Evolutionary conservation across 2,329 filamentous ascomycete species (phyloP).

Genomic region (Neonectria coccinea): DNA sequence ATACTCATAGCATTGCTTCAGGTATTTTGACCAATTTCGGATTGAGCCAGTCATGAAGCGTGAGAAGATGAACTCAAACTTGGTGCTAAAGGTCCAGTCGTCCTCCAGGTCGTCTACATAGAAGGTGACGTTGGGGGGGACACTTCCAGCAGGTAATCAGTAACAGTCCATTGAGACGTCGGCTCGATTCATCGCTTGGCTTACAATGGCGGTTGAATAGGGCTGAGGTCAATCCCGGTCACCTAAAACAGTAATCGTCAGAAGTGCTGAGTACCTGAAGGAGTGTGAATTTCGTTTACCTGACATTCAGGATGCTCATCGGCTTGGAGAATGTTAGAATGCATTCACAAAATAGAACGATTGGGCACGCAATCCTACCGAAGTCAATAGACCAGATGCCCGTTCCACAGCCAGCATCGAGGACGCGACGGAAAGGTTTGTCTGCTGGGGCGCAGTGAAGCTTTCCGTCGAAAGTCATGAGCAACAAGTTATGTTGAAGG

Average conservation of each 20-base stretch:
- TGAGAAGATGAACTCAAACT: constrained; percentile 32
- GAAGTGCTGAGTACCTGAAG: not conserved
- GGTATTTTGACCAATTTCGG: constrained; percentile 33
- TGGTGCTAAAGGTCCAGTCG: constrained; percentile 20
- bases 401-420: constrained; percentile 30
- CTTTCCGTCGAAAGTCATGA: constrained; percentile 27
- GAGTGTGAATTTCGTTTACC: not conserved
- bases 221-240: constrained; percentile 31
- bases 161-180: not conserved
- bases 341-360: not conserved
- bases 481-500: constrained; percentile 31
- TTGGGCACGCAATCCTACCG: constrained; percentile 1
- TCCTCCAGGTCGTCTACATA: constrained; percentile 32
- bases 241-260: constrained; percentile 10
- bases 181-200: rapidly evolving
- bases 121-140: constrained; percentile 30
- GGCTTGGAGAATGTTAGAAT: constrained; percentile 11
- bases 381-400: constrained; percentile 36
- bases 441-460: constrained; percentile 16
- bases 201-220: constrained; percentile 28
- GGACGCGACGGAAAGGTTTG: not conserved
- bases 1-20: constrained; percentile 24
- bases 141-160: constrained; percentile 1
- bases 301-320: constrained; percentile 33
- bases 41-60: constrained; percentile 33